Base-by-base conservation (phyloP, 139 green algal genomes). In the Chlorella sp. region DNA sequence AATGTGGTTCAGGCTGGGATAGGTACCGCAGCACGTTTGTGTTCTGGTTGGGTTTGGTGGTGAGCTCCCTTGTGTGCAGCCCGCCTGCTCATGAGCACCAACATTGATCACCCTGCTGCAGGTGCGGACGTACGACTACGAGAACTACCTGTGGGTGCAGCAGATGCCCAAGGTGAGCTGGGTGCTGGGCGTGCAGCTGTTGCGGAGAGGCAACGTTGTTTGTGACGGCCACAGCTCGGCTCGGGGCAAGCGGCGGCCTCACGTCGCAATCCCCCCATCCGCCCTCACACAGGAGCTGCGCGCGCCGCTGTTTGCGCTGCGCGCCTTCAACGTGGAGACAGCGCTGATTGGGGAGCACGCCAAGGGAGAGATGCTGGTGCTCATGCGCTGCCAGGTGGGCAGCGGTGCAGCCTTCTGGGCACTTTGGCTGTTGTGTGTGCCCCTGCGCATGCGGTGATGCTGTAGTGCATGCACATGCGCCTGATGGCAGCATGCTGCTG, bases 241-340 rank as follows among this genome's bases (percentile, higher is more conserved):
- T n/a, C n/a, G n/a, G n/a, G n/a, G n/a, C n/a, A n/a, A n/a, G n/a
- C n/a, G n/a, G n/a, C n/a, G n/a, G n/a, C n/a, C n/a, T n/a, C n/a
- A n/a, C n/a, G n/a, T n/a, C n/a, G n/a, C n/a, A n/a, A n/a, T n/a
- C n/a, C n/a, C n/a, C n/a, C n/a, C n/a, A n/a, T n/a, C 38, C 47
- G 9, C 20, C 9, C 36, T 25, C n/a, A 25, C 23, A 65, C 91
- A 95, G 91, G 92, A 95, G 23, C 82, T 93, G 15, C 83, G 94
- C 13, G 75, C 89, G 2, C 78, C 91, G 0, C 30, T 96, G 17
- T 88, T 97, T 65, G 94, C 91, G n/a, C 84, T 97, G 73, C 87
- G 93, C 18, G 92, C 94, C 0, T 95, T 96, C 87, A 96, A 97
- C 79, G 80, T 95, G 0, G 94, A 97, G 83, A 93, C 89, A 0